Conservation (phyloP, 805 yeast species). For the Priceomyces castillae region DNA sequence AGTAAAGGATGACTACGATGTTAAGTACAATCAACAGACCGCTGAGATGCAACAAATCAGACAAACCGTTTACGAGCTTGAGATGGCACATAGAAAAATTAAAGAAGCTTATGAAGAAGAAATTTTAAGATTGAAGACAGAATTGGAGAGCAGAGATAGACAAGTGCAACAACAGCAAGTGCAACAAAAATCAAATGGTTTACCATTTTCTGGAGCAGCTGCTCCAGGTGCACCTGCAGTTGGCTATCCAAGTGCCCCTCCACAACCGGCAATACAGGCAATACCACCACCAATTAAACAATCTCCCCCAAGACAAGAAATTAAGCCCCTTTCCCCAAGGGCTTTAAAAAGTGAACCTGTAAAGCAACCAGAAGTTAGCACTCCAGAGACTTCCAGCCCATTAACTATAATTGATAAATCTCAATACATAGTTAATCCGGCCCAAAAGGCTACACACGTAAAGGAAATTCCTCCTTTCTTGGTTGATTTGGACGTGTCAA, state of each 20-base stretch:
- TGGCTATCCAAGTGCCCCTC: constrained; percentile 13
- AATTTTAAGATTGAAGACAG: constrained; percentile 78
- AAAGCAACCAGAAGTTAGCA: constrained; percentile 9
- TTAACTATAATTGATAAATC: constrained; percentile 38
- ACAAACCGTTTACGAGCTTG: constrained; percentile 90
- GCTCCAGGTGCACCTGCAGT: constrained; percentile 12
- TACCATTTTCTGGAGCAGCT: constrained; percentile 20
- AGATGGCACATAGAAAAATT: constrained; percentile 89
- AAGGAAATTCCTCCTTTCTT: constrained; percentile 82
- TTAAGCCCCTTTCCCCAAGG: constrained; percentile 13
- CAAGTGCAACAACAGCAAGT: constrained; percentile 41
- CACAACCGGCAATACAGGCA: constrained; percentile 11
- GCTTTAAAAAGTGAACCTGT: constrained; percentile 13
- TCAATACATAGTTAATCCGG: constrained; percentile 42
- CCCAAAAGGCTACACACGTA: constrained; percentile 52
- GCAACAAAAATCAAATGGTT: constrained; percentile 15
- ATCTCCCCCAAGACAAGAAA: constrained; percentile 17
- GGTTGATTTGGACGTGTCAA: constrained; percentile 73
- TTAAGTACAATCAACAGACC: constrained; percentile 86
- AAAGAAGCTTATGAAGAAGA: constrained; percentile 96
- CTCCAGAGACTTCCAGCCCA: constrained; percentile 28
- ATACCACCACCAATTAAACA: constrained; percentile 17
- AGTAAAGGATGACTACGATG: constrained; percentile 90
- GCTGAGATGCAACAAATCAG: constrained; percentile 92
- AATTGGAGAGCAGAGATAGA: constrained; percentile 78